Percentiles rank a stretch among this genome's conserved stretches.
Conservation (phyloP, 106 monocot genomes). For the Cymbidium sinense region DNA sequence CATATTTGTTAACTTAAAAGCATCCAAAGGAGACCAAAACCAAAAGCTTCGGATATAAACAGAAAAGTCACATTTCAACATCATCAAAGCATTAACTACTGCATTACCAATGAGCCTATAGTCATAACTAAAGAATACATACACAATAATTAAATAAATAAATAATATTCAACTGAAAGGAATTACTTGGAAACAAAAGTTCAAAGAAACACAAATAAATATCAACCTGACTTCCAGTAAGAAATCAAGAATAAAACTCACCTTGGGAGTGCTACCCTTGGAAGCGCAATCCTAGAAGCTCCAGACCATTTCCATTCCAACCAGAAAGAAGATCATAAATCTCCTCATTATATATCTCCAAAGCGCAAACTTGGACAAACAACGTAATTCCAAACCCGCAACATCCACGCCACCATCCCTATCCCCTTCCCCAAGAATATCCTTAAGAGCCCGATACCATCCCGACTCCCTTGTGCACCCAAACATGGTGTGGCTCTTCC, state of each 20-base stretch:
- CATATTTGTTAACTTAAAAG: no score
- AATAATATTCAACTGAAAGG: background rate
- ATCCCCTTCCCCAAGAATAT: constrained; percentile 47
- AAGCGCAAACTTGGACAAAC: constrained; percentile 74
- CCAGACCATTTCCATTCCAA: no score
- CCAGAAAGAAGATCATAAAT: constrained; percentile 83
- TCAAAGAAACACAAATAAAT: background rate
- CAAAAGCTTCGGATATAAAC: no score
- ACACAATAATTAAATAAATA: no score
- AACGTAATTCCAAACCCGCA: constrained; percentile 37
- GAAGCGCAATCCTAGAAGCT: no score
- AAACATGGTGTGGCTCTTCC: constrained; percentile 99
- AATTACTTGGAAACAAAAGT: background rate
- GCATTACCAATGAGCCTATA: background rate
- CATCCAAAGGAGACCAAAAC: no score
- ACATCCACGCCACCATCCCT: constrained; percentile 30
- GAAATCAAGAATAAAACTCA: no score
- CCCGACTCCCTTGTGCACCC: constrained; percentile 69
- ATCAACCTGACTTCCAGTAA: background rate
- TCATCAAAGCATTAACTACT: background rate
- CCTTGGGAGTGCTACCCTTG: no score
- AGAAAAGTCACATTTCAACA: no score
- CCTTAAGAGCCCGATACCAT: constrained; percentile 83
- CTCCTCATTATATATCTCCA: constrained; percentile 98
- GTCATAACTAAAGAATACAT: background rate